These are phyloP conservation scores for Petunia hybrid DNA, from an alignment of 305 asterid genomes.

Conservation along the genomic window DNA sequence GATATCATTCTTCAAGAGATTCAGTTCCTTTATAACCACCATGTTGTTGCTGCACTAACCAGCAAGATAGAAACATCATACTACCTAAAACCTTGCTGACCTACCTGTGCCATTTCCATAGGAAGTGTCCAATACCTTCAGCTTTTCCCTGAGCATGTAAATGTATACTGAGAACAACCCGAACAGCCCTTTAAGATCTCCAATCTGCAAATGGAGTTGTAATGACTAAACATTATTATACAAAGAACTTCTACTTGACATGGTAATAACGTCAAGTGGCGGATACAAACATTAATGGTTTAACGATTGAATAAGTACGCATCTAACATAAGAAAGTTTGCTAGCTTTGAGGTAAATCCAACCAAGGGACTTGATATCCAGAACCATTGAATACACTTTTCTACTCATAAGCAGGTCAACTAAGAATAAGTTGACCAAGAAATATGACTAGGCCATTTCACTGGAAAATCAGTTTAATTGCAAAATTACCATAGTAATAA, in stretches of 20 bases:
- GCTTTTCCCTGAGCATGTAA: conserved; percentile 63
- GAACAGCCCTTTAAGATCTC: conserved; percentile 76
- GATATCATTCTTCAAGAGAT: conserved; percentile 20
- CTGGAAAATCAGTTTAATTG: neutral
- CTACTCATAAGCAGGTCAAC: neutral
- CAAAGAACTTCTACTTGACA: neutral
- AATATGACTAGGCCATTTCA: neutral
- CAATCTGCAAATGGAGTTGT: conserved; percentile 58
- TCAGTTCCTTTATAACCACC: neutral
- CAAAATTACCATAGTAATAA: conserved; percentile 1
- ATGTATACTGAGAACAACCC: conserved; percentile 67
- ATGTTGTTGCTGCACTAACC: neutral
- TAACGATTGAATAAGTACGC: conserved; percentile 10
- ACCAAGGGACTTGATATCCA: neutral
- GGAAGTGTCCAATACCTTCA: conserved; percentile 65
- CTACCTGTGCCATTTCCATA: conserved; percentile 75
- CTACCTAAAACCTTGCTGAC: neutral
- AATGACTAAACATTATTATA: neutral
- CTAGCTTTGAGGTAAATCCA: conserved; percentile 1
- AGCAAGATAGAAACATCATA: conserved; percentile 4
- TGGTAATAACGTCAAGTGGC: neutral
- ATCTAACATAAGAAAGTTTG: neutral
- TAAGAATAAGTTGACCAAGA: conserved; percentile 18
- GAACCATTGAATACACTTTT: neutral
- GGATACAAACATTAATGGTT: neutral